Conservation (phyloP, 495 filamentous ascomycete genomes). For the Lichenothelia convexa region DNA sequence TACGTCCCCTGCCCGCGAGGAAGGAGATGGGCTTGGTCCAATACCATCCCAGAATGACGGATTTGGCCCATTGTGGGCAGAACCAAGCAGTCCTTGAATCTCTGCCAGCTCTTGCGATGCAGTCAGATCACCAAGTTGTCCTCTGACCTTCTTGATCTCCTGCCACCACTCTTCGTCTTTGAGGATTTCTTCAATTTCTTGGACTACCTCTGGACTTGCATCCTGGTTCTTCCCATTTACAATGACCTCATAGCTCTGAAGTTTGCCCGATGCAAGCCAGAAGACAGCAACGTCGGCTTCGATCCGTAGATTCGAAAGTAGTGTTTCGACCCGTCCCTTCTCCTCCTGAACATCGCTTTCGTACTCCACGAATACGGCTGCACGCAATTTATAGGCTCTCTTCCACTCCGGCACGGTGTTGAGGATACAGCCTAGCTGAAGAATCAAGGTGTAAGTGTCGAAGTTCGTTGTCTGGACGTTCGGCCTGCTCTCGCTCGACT, state of each 20-base stretch:
- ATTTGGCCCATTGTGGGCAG: slow-evolving; percentile 31
- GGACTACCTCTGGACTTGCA: slow-evolving; percentile 25
- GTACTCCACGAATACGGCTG: slow-evolving; percentile 77
- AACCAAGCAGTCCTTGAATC: slow-evolving; percentile 13
- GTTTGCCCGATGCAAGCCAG: slow-evolving; percentile 57
- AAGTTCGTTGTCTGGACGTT: slow-evolving; percentile 78
- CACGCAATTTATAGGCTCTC: slow-evolving; percentile 52
- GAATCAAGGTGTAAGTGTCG: slow-evolving; percentile 76
- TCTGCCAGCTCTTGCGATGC: slow-evolving; percentile 15
- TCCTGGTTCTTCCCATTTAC: slow-evolving; percentile 41
- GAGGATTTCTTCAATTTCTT: slow-evolving; percentile 38
- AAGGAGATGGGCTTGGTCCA: no score
- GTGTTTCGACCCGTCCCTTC: slow-evolving; percentile 46
- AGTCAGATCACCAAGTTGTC: slow-evolving; percentile 19
- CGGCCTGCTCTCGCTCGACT: slow-evolving; percentile 36
- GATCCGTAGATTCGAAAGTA: slow-evolving; percentile 67
- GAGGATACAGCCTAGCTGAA: slow-evolving; percentile 72
- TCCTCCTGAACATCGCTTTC: slow-evolving; percentile 73
- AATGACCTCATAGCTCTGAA: slow-evolving; percentile 59
- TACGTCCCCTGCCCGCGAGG: slow-evolving; percentile 22
- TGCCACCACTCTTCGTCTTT: slow-evolving; percentile 70
- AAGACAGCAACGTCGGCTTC: slow-evolving; percentile 64
- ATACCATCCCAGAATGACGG: slow-evolving; percentile 36
- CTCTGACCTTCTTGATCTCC: slow-evolving; percentile 44
- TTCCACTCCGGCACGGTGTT: slow-evolving; percentile 74